These are phyloP conservation scores for Verticillium tricorpus DNA, from an alignment of 2,329 filamentous ascomycete genomes.

Conservation along the genomic window DNA sequence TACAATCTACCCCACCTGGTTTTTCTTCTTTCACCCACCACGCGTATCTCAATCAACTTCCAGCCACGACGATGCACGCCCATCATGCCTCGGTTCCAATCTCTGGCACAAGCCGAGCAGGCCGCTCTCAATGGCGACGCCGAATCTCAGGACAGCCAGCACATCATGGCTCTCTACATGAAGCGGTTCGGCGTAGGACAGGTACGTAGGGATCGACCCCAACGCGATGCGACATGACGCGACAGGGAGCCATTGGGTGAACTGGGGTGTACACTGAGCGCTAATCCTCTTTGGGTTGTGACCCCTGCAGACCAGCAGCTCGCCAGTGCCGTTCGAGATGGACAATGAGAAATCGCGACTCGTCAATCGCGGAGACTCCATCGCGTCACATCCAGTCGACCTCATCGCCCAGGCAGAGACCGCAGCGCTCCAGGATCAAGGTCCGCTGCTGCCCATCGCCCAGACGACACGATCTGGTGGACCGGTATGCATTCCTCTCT, in stretches of 20 bases:
- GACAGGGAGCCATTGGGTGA: not conserved
- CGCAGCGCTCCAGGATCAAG: not conserved
- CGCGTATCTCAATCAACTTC: not conserved
- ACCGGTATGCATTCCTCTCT: not conserved
- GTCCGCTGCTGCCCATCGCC: not conserved
- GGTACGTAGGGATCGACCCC: constrained; percentile 26
- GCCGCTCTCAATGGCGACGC: constrained; percentile 22
- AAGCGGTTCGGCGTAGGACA: constrained; percentile 31
- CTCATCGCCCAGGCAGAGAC: not conserved
- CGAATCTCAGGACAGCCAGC: constrained; percentile 41
- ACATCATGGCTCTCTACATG: constrained; percentile 31
- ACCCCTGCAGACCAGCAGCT: constrained; percentile 11
- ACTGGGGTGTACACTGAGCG: not conserved
- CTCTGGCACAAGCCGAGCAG: constrained; percentile 21
- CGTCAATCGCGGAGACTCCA: not conserved
- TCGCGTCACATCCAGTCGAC: not conserved
- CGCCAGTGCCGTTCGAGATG: constrained; percentile 1
- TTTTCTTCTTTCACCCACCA: not conserved
- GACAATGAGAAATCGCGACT: not conserved
- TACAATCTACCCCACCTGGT: not conserved
- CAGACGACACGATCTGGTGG: not conserved
- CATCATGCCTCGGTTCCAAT: constrained; percentile 23
- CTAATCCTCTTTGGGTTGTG: not conserved
- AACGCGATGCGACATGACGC: constrained; percentile 7
- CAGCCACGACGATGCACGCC: not conserved